A percentile compares a stretch with the other conserved stretches of the same genome.
These are phyloP conservation scores for Rhodomyrtus tomentosa DNA, from an alignment of 345 rosid species.

Conservation along the genomic window DNA sequence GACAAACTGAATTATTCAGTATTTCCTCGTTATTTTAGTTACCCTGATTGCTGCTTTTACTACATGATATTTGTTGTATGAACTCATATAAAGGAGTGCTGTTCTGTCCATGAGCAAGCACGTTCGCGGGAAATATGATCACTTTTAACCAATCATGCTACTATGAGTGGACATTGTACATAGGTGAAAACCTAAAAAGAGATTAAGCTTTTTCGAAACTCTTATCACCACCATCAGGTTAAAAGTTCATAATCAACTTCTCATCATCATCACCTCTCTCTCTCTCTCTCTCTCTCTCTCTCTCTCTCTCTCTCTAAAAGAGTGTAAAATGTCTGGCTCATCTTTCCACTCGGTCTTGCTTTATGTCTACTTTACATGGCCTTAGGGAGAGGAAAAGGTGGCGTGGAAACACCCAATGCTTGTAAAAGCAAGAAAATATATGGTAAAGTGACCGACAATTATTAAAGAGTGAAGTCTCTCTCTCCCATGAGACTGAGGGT, in stretches of 20 bases:
- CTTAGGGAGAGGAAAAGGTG: conserved; percentile 8
- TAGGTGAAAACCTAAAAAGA: conserved; percentile 8
- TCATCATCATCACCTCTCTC: not conserved
- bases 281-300: not conserved
- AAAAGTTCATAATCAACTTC: conserved; percentile 21
- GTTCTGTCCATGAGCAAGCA: not conserved
- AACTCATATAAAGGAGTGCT: not conserved
- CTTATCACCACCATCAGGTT: conserved; percentile 10
- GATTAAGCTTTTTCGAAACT: conserved; percentile 13
- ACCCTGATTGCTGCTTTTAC: not conserved
- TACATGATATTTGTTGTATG: not conserved
- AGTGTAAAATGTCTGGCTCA: not conserved
- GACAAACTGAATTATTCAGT: not conserved
- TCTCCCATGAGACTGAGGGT: not conserved
- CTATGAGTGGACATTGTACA: not conserved
- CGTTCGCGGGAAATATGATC: not conserved
- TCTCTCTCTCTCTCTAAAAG: not conserved
- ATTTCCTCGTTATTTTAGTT: not conserved
- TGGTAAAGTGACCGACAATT: not conserved
- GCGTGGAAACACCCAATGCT: conserved; percentile 3
- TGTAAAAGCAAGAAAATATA: not conserved
- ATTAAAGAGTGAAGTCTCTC: not conserved
- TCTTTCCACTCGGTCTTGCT: conserved; percentile 8
- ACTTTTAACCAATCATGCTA: not conserved
- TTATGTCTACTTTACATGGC: conserved; percentile 13